phyloP scores from a whole-genome alignment of 805 yeast species.

The Spathaspora passalidarum region DNA sequence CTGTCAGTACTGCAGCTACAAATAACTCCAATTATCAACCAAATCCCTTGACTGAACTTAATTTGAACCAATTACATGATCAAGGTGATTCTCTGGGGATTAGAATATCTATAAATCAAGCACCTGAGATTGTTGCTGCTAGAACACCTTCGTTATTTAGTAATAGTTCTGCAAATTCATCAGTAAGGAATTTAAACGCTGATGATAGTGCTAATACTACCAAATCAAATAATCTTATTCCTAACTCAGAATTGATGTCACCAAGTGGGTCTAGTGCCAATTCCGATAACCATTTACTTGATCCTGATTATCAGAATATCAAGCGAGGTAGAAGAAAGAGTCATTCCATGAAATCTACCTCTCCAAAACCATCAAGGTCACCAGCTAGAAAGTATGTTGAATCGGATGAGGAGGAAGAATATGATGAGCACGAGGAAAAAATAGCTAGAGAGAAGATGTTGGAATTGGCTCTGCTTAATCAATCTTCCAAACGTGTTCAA shows the following conservation, averaged over 20 bases:
- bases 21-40: slow-evolving; percentile 3
- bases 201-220: not conserved
- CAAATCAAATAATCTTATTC: not conserved
- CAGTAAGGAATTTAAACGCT: slow-evolving; percentile 16
- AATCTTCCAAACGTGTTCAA: slow-evolving; percentile 53
- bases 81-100: slow-evolving; percentile 12
- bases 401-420: slow-evolving; percentile 23
- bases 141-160: slow-evolving; percentile 57
- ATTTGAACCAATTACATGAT: slow-evolving; percentile 12
- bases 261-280: not conserved
- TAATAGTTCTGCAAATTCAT: slow-evolving; percentile 38
- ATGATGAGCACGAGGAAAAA: slow-evolving; percentile 19
- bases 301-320: slow-evolving; percentile 40
- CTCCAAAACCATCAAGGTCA: slow-evolving; percentile 7
- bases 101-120: slow-evolving; percentile 20
- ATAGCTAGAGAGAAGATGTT: slow-evolving; percentile 56
- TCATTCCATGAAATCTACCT: slow-evolving; percentile 18
- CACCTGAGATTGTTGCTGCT: slow-evolving; percentile 40
- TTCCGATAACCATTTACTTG: slow-evolving; percentile 9
- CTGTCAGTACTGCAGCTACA: slow-evolving; percentile 3
- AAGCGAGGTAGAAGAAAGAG: slow-evolving; percentile 39
- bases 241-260: slow-evolving; percentile 3
- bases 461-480: slow-evolving; percentile 61
- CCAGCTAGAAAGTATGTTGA: slow-evolving; percentile 17
- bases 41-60: slow-evolving; percentile 13